Conservation (phyloP, 768 basidiomycete species). For the Hortiboletus campestris region DNA sequence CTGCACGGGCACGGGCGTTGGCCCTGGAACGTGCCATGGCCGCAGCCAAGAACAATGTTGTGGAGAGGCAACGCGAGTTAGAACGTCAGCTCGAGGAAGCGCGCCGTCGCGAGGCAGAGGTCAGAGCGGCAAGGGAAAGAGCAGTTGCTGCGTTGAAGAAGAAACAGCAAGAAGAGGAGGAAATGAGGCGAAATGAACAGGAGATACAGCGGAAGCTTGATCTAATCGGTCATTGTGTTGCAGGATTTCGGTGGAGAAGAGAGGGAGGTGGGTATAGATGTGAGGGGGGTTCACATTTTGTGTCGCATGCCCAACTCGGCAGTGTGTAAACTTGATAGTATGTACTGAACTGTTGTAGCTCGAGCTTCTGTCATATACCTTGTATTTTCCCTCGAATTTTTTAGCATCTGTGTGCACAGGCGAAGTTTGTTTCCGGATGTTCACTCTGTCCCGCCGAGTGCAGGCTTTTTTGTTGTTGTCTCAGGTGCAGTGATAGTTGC, state of each 20-base stretch:
- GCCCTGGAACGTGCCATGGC: conserved; percentile 18
- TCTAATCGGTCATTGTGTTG: conserved; percentile 48
- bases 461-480: no score
- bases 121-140: conserved; percentile 25
- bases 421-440: no score
- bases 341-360: no score
- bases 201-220: conserved; percentile 44
- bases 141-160: conserved; percentile 29
- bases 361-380: no score
- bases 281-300: conserved; percentile 44
- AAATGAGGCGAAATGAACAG: conserved; percentile 20
- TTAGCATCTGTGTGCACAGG: no score
- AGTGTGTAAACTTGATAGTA: not conserved
- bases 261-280: conserved; percentile 44
- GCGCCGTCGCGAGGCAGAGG: conserved; percentile 27
- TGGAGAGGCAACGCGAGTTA: conserved; percentile 21
- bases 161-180: conserved; percentile 40
- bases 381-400: no score
- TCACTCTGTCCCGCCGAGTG: no score
- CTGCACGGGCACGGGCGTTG: conserved; percentile 11
- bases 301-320: conserved; percentile 21
- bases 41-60: conserved; percentile 17
- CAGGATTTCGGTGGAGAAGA: conserved; percentile 46
- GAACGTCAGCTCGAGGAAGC: conserved; percentile 30
- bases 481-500: not conserved